Percentiles rank a stretch among this genome's conserved stretches.
Evolutionary conservation across 2,329 filamentous ascomycete species (phyloP).

Genomic region (Clathrospora elynae): DNA sequence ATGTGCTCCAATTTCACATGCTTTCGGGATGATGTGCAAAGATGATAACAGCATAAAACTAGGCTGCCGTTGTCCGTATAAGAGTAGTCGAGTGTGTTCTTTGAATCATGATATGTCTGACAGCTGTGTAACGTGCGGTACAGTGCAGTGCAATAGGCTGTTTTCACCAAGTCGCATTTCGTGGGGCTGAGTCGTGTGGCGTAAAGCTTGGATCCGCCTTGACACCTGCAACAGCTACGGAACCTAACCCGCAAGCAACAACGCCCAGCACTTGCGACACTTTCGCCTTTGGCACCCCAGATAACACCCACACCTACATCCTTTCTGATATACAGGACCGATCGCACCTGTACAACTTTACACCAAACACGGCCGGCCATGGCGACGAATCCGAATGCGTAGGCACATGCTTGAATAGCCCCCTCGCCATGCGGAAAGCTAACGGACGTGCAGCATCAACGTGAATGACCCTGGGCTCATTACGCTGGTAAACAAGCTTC

Average conservation of each 20-base stretch:
- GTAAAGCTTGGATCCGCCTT: slow-evolving; percentile 20
- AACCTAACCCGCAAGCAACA: slow-evolving; percentile 25
- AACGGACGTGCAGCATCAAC: slow-evolving; percentile 62
- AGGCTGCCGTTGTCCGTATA: slow-evolving; percentile 1
- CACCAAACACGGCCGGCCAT: slow-evolving; percentile 37
- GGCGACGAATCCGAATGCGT: slow-evolving; percentile 51
- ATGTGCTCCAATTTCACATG: slow-evolving; percentile 9
- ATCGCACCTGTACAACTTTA: slow-evolving; percentile 9
- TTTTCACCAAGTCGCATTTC: slow-evolving; percentile 1
- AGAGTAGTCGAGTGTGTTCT: background rate
- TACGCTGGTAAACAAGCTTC: slow-evolving; percentile 95
- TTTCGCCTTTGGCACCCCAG: slow-evolving; percentile 21
- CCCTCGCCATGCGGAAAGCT: slow-evolving; percentile 31
- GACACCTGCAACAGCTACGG: slow-evolving; percentile 25
- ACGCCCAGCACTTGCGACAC: slow-evolving; percentile 26
- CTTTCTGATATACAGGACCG: slow-evolving; percentile 3
- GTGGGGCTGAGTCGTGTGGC: slow-evolving; percentile 18
- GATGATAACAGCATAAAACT: background rate
- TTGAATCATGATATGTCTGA: slow-evolving; percentile 6
- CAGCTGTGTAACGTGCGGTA: slow-evolving; percentile 9
- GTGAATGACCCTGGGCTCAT: slow-evolving; percentile 73
- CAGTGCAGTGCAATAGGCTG: background rate
- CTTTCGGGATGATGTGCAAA: background rate
- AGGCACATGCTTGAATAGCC: slow-evolving; percentile 29
- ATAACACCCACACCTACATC: slow-evolving; percentile 15